Conservation (phyloP, 352 stramenopile genomes). For the Globisporangium lucens region DNA sequence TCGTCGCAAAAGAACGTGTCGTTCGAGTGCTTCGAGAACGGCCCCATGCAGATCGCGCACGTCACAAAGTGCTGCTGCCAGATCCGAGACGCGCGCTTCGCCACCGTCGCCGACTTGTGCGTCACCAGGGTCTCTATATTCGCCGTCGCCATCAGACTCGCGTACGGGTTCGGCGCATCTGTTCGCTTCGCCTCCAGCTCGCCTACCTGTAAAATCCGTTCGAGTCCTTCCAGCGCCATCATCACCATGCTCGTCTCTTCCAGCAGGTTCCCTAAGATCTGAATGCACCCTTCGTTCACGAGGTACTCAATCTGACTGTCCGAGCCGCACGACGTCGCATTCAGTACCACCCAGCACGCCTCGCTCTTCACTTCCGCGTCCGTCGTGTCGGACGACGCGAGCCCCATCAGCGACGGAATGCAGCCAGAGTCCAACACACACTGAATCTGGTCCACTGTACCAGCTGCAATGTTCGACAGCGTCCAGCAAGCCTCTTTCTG, state of each 20-base stretch:
- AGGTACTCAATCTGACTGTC: conserved; percentile 93
- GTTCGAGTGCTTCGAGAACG: conserved; percentile 94
- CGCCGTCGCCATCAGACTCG: conserved; percentile 83
- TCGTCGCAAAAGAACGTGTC: conserved; percentile 96
- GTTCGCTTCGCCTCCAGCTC: conserved; percentile 86
- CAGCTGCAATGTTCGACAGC: conserved; percentile 97
- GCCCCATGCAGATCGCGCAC: conserved; percentile 95
- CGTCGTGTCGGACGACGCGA: conserved; percentile 90
- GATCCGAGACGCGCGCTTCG: conserved; percentile 95
- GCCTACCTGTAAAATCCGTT: conserved; percentile 95
- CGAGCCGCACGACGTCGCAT: conserved; percentile 97
- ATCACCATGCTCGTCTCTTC: conserved; percentile 97
- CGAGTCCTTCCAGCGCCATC: conserved; percentile 98
- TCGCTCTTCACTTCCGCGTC: conserved; percentile 97
- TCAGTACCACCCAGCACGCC: conserved; percentile 98
- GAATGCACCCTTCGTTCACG: conserved; percentile 85
- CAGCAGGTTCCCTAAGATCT: conserved; percentile 90
- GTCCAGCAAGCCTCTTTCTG: conserved; percentile 97
- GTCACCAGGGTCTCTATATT: conserved; percentile 93
- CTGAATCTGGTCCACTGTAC: conserved; percentile 97
- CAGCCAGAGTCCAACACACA: conserved; percentile 95
- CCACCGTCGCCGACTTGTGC: conserved; percentile 93
- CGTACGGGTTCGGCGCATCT: conserved; percentile 86
- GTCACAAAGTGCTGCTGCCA: conserved; percentile 98
- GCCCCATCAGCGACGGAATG: conserved; percentile 92